Evolutionary conservation across 345 rosid species (phyloP), one percentile per base, ranked within the genome.

Genomic region (Corchorus olitorius): DNA sequence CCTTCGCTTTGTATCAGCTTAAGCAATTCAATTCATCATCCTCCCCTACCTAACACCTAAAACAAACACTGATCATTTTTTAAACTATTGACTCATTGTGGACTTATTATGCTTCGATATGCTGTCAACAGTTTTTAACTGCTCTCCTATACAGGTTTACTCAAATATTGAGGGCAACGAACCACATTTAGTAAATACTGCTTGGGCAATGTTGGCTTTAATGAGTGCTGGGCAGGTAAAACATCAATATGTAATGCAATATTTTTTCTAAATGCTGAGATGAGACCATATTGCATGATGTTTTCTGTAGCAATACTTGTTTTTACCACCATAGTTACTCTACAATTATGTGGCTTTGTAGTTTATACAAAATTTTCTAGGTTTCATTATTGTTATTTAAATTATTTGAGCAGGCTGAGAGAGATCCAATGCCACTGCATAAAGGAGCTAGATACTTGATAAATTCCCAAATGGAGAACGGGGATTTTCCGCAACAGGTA

Each of bases 401-500:
- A 49, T 77, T 62, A 64, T 22, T 74, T 79, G 70, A 56, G 20
- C 81, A 91, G 93, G 91, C 89, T 65, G 83, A 88, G 80, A 86
- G 90, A 77, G 93, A 91, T 70, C 72, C 84, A 22, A 79, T 81
- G 43, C 92, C 97, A 1, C 73, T 91, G 80, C 91, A 89, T 70
- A 78, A 75, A 14, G 89, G 92, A 8, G 92, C 92, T 70, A 87
- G 84, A 80, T 86, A 72, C 70, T 79, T 91, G 74, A 87, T 89
- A 72, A 87, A 84, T 79, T 77, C 88, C 41, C 97, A 91, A 67
- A 82, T 89, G 94, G 88, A 89, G 79, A 82, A 85, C 81, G 97
- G 94, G 50, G 91, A 91, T 80, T 91, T 81, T 75, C 97, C 92
- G 14, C 92, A 87, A 75, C 75, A 91, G 94, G 94, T 91, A 76